Evolutionary conservation across 805 yeast genomes (phyloP).

Genomic region (Pichia ethanolica): DNA sequence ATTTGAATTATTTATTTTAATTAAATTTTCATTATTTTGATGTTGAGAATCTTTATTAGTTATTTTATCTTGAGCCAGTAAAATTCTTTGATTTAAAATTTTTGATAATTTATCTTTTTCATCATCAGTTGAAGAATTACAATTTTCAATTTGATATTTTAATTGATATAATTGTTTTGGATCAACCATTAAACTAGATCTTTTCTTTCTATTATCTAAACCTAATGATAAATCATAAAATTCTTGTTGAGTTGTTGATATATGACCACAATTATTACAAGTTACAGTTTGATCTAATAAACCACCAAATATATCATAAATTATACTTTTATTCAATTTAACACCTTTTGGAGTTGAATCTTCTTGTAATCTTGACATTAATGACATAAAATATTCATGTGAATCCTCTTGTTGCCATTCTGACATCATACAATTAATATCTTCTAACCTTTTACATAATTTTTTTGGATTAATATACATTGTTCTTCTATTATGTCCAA

Average conservation of each 20-base stretch:
- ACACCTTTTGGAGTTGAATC: constrained; percentile 88
- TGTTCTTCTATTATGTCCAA: constrained; percentile 34
- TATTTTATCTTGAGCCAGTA: constrained; percentile 21
- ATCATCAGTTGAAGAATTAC: constrained; percentile 18
- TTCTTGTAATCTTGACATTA: constrained; percentile 81
- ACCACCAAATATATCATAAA: constrained; percentile 95
- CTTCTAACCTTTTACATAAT: constrained; percentile 62
- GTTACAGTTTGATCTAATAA: constrained; percentile 75
- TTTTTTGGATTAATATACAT: constrained; percentile 67
- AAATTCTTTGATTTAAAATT: constrained; percentile 24
- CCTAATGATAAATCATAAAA: constrained; percentile 88
- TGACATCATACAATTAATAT: constrained; percentile 92
- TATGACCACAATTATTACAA: constrained; percentile 74
- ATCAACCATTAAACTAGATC: constrained; percentile 26
- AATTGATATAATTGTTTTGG: constrained; percentile 21
- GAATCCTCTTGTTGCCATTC: constrained; percentile 98
- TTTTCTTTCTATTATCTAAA: constrained; percentile 46
- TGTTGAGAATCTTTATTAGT: constrained; percentile 20
- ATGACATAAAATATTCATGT: constrained; percentile 93
- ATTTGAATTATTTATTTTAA: background rate
- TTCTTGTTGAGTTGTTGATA: constrained; percentile 84
- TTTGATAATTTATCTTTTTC: constrained; percentile 22
- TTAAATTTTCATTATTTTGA: constrained; percentile 5
- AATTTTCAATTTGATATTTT: constrained; percentile 23
- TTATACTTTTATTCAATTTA: constrained; percentile 70